phyloP scores from a whole-genome alignment of 208 protist species.

The Wallacemonas collosoma region DNA sequence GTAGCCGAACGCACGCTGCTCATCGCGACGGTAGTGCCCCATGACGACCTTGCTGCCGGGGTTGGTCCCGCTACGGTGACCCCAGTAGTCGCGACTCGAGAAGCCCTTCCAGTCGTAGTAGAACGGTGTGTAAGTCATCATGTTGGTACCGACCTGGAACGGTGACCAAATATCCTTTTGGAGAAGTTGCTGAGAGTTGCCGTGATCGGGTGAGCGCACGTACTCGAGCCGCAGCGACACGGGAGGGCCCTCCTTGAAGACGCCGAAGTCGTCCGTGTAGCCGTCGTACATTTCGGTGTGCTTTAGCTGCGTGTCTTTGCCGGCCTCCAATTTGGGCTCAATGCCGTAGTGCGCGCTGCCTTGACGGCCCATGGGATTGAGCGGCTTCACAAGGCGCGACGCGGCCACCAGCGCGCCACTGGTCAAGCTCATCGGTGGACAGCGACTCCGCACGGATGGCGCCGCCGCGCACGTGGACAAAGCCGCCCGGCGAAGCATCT shows the following conservation, averaged over 20 bases:
- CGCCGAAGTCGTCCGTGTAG: slow-evolving; percentile 93
- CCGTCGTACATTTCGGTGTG: slow-evolving; percentile 94
- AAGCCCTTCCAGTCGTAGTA: slow-evolving; percentile 92
- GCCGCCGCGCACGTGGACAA: slow-evolving; percentile 8
- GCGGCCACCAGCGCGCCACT: slow-evolving; percentile 1
- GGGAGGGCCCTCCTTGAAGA: slow-evolving; percentile 92
- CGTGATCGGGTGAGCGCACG: slow-evolving; percentile 85
- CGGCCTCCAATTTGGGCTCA: slow-evolving; percentile 84
- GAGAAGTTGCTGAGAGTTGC: slow-evolving; percentile 79
- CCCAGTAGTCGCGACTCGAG: slow-evolving; percentile 88
- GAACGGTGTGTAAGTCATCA: slow-evolving; percentile 90
- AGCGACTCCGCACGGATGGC: background rate
- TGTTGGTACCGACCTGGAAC: slow-evolving; percentile 85
- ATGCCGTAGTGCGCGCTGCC: slow-evolving; percentile 88
- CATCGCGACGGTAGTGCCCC: slow-evolving; percentile 86
- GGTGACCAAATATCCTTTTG: slow-evolving; percentile 92
- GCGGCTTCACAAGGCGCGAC: slow-evolving; percentile 62
- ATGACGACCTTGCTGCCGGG: slow-evolving; percentile 83
- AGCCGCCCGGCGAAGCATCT: slow-evolving; percentile 10
- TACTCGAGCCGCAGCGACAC: slow-evolving; percentile 90
- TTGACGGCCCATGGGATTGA: slow-evolving; percentile 83
- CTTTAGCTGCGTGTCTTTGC: slow-evolving; percentile 87
- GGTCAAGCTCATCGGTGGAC: background rate
- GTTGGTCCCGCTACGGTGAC: slow-evolving; percentile 88
- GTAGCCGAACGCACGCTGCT: slow-evolving; percentile 76